These are phyloP conservation scores for Simmondsia chinensis DNA, from an alignment of 148 eudicot genomes.

Conservation along the genomic window DNA sequence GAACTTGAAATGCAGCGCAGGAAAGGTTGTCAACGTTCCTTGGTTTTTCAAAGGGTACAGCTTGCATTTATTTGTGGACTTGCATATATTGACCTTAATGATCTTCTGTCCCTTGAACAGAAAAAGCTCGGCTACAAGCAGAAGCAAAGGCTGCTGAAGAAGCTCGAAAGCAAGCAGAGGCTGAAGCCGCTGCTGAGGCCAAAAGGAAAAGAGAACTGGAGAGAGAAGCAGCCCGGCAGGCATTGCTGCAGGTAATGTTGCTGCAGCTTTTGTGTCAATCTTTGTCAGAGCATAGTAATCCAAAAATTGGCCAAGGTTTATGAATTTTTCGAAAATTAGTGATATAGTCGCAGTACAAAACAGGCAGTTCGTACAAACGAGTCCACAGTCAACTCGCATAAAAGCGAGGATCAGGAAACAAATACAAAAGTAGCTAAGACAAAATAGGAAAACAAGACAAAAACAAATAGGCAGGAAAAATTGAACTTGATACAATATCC, in stretches of 20 bases:
- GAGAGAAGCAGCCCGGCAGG: slow-evolving; percentile 76
- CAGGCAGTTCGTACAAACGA: no score
- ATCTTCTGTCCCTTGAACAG: slow-evolving; percentile 32
- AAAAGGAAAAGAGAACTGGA: slow-evolving; percentile 52
- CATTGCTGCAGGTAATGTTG: slow-evolving; percentile 42
- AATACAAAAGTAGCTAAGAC: no score
- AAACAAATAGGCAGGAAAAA: no score
- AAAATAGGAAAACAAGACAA: no score
- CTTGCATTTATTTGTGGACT: neutral
- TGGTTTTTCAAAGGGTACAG: neutral
- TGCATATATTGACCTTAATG: no score
- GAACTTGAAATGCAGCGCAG: slow-evolving; percentile 52
- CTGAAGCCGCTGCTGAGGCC: slow-evolving; percentile 60
- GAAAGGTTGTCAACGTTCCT: slow-evolving; percentile 27
- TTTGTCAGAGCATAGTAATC: no score
- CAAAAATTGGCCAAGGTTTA: no score
- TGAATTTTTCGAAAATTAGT: no score
- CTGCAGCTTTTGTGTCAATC: neutral
- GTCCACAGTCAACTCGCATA: no score
- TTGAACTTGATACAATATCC: no score
- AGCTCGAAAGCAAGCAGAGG: slow-evolving; percentile 56
- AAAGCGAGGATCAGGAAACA: no score
- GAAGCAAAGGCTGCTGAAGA: slow-evolving; percentile 84
- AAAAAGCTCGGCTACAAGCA: slow-evolving; percentile 67
- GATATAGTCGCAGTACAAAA: no score